A percentile compares a stretch with the other conserved stretches of the same genome.
Conservation (phyloP, 352 stramenopile species). For the Plasmopara viticola region DNA sequence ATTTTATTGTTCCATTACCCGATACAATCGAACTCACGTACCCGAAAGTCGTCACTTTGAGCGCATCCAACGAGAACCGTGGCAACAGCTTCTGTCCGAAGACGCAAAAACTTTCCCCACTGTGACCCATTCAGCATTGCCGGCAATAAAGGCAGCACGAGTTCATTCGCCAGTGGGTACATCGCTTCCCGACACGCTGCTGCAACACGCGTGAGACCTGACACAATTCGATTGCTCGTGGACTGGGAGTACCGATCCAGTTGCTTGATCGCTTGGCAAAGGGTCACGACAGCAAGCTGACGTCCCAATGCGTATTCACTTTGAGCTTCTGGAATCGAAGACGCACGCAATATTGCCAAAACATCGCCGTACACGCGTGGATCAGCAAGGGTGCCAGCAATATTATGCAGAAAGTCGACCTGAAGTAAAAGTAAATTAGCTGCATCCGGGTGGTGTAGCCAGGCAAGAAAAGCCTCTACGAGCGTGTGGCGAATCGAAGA, state of each 20-base stretch:
- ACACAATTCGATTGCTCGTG: slow-evolving; percentile 46
- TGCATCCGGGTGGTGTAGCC: slow-evolving; percentile 47
- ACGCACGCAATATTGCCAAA: slow-evolving; percentile 31
- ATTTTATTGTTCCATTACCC: neutral
- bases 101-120: slow-evolving; percentile 41
- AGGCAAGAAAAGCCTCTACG: slow-evolving; percentile 58
- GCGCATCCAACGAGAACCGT: slow-evolving; percentile 39
- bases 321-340: slow-evolving; percentile 23
- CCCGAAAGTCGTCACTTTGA: slow-evolving; percentile 32
- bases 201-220: slow-evolving; percentile 43
- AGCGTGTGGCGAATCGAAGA: slow-evolving; percentile 52
- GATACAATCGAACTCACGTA: slow-evolving; percentile 10
- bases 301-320: slow-evolving; percentile 24
- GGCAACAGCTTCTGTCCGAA: slow-evolving; percentile 42
- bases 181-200: slow-evolving; percentile 35
- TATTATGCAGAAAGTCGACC: slow-evolving; percentile 45
- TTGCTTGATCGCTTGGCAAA: slow-evolving; percentile 49
- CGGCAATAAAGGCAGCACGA: slow-evolving; percentile 35
- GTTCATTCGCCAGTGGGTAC: slow-evolving; percentile 35
- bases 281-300: slow-evolving; percentile 24
- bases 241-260: slow-evolving; percentile 75
- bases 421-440: slow-evolving; percentile 23
- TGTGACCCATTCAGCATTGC: slow-evolving; percentile 44
- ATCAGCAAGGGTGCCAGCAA: slow-evolving; percentile 63
- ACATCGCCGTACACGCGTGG: slow-evolving; percentile 64